Evolutionary conservation across 1,139 yeast species (phyloP).

Genomic region (Eremothecium cymbalariae): DNA sequence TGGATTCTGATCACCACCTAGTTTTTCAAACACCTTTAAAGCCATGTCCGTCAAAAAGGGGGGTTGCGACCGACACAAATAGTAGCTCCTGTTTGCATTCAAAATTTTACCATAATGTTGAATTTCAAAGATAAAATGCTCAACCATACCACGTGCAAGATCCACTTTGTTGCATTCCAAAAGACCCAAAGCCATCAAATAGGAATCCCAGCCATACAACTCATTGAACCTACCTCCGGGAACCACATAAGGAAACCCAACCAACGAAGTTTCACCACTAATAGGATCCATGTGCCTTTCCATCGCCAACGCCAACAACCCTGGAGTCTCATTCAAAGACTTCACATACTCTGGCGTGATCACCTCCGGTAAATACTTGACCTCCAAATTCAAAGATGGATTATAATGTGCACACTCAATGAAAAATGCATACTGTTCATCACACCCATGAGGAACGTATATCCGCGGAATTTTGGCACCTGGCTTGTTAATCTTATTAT

Average conservation of each 20-base stretch:
- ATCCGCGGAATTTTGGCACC: conserved; percentile 52
- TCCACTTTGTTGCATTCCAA: conserved; percentile 52
- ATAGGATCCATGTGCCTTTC: conserved; percentile 41
- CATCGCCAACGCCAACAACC: conserved; percentile 76
- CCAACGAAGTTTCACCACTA: conserved; percentile 41
- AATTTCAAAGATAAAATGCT: conserved; percentile 85
- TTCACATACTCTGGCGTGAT: conserved; percentile 65
- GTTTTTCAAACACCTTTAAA: conserved; percentile 55
- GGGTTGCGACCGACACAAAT: conserved; percentile 89
- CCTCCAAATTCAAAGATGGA: conserved; percentile 60
- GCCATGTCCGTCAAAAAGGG: conserved; percentile 98
- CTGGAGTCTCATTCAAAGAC: conserved; percentile 77
- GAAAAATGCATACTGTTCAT: conserved; percentile 70
- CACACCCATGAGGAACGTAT: conserved; percentile 64
- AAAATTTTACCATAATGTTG: conserved; percentile 84
- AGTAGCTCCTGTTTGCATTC: conserved; percentile 91
- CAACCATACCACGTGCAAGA: conserved; percentile 85
- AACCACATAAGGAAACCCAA: conserved; percentile 81
- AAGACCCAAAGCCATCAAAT: conserved; percentile 83
- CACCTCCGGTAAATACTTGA: conserved; percentile 55
- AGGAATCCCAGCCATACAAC: conserved; percentile 96
- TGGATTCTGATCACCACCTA: conserved; percentile 37
- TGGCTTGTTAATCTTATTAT: conserved; percentile 64
- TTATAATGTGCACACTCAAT: conserved; percentile 43
- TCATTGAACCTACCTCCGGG: conserved; percentile 98